phyloP scores from a whole-genome alignment of 345 rosid species.

The Eucalyptus tenuipes region DNA sequence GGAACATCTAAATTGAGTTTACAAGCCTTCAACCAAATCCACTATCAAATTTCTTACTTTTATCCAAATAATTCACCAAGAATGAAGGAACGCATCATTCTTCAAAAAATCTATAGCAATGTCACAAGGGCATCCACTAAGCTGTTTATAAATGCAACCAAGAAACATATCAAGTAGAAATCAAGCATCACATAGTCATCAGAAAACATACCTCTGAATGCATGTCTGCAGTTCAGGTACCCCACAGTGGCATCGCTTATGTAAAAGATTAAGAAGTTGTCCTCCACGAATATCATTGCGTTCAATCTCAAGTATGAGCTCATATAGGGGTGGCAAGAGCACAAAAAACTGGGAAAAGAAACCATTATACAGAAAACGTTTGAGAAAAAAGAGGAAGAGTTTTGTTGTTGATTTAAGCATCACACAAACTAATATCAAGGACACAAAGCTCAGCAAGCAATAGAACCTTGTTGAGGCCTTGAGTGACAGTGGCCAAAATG shows the following conservation, averaged over 20 bases:
- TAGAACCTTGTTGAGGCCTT: constrained; percentile 84
- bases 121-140: neutral
- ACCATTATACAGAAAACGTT: neutral
- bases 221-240: constrained; percentile 93
- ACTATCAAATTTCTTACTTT: neutral
- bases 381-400: neutral
- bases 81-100: neutral
- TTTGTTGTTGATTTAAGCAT: neutral
- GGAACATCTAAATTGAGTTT: neutral
- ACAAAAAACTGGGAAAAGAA: constrained; percentile 53
- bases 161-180: neutral
- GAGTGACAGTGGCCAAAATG: constrained; percentile 71
- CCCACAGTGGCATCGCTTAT: constrained; percentile 88
- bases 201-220: constrained; percentile 62
- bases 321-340: constrained; percentile 78
- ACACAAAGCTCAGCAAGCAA: neutral
- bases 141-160: neutral
- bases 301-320: constrained; percentile 85
- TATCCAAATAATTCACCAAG: neutral
- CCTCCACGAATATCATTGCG: constrained; percentile 89
- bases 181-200: neutral
- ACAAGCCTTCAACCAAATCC: neutral
- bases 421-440: neutral
- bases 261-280: constrained; percentile 75
- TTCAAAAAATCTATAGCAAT: neutral